Percentiles rank a stretch among this genome's conserved stretches.
Conservation (phyloP, 495 filamentous ascomycete genomes). For the Thermothielavioides terrestris region DNA sequence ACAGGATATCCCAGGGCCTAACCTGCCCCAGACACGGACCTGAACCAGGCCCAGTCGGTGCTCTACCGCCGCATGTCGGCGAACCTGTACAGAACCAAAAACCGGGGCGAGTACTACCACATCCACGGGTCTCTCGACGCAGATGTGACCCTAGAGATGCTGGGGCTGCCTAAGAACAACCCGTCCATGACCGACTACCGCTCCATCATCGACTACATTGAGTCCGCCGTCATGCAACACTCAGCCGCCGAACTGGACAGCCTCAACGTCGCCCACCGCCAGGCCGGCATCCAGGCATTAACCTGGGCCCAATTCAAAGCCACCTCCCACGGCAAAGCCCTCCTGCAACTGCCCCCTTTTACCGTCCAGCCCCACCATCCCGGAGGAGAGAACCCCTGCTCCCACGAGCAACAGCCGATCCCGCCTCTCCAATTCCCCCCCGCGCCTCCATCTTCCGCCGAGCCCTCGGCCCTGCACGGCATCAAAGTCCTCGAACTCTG, state of each 20-base stretch:
- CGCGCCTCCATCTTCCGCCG: slow-evolving; percentile 25
- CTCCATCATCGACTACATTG: slow-evolving; percentile 58
- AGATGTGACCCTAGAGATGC: slow-evolving; percentile 58
- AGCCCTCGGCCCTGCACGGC: slow-evolving; percentile 43
- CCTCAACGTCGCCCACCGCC: slow-evolving; percentile 51
- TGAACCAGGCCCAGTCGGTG: slow-evolving; percentile 60
- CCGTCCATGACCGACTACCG: slow-evolving; percentile 58
- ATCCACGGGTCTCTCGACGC: slow-evolving; percentile 73
- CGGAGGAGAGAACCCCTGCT: slow-evolving; percentile 8
- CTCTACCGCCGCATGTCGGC: slow-evolving; percentile 66
- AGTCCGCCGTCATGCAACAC: slow-evolving; percentile 54
- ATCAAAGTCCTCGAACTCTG: slow-evolving; percentile 60
- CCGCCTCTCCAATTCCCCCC: slow-evolving; percentile 37
- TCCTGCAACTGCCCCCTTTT: slow-evolving; percentile 18
- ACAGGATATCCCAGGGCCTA: slow-evolving; percentile 13
- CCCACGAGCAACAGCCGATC: slow-evolving; percentile 43
- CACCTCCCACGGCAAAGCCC: slow-evolving; percentile 47
- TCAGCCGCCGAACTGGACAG: slow-evolving; percentile 54
- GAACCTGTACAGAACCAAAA: slow-evolving; percentile 64
- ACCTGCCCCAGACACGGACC: slow-evolving; percentile 52
- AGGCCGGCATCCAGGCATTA: slow-evolving; percentile 58
- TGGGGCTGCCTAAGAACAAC: slow-evolving; percentile 55
- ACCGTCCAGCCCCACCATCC: slow-evolving; percentile 11
- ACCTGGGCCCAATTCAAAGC: slow-evolving; percentile 57
- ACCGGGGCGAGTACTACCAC: slow-evolving; percentile 58